phyloP scores from a whole-genome alignment of 1,139 yeast species.

The Lodderomyces orthopsilosis region DNA sequence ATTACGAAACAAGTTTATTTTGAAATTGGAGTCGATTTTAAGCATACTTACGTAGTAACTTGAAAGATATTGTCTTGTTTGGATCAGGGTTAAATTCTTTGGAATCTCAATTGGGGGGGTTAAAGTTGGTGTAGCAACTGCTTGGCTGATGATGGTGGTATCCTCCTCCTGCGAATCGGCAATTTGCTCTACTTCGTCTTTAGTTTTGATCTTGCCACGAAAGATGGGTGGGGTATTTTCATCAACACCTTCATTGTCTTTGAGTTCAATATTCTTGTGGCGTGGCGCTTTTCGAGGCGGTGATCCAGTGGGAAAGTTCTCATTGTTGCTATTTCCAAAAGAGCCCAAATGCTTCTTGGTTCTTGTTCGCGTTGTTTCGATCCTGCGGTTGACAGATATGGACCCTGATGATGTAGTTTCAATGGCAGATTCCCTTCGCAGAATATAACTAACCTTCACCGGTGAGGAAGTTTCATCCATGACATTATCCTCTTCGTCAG shows the following conservation, averaged over 20 bases:
- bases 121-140: background rate
- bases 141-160: conserved; percentile 1
- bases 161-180: conserved; percentile 22
- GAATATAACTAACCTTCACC: background rate
- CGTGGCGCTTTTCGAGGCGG: background rate
- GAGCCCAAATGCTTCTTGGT: conserved; percentile 5
- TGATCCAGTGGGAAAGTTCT: background rate
- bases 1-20: conserved; percentile 25
- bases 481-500: conserved; percentile 9
- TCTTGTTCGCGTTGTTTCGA: background rate
- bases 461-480: conserved; percentile 8
- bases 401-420: background rate
- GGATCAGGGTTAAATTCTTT: conserved; percentile 21
- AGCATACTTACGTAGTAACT: conserved; percentile 25
- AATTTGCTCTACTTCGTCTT: conserved; percentile 14
- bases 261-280: background rate
- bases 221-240: conserved; percentile 6
- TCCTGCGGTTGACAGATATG: background rate
- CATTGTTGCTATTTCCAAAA: background rate
- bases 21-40: conserved; percentile 17
- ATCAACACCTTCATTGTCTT: background rate
- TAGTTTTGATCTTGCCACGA: background rate
- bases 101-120: conserved; percentile 11
- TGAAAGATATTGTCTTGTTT: conserved; percentile 29
- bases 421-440: background rate